A percentile compares a stretch with the other conserved stretches of the same genome.
These are phyloP conservation scores for Tetracladium setigerum DNA, from an alignment of 495 filamentous ascomycete genomes.

Conservation along the genomic window DNA sequence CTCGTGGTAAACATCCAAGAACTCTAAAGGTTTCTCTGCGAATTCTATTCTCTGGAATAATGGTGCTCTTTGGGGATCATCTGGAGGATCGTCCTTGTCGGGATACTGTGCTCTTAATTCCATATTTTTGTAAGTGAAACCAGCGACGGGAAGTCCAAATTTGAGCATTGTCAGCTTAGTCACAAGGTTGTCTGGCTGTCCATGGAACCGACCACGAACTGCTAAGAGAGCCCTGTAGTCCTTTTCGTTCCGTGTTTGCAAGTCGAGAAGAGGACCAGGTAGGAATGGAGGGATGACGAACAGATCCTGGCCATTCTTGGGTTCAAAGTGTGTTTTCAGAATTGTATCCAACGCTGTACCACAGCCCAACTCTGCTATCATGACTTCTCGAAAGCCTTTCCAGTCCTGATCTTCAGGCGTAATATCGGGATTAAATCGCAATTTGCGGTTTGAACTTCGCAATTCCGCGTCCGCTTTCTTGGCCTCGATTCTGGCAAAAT, in stretches of 20 bases:
- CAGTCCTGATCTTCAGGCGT: background rate
- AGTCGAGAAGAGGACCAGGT: slow-evolving; percentile 3
- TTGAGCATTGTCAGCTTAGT: slow-evolving; percentile 21
- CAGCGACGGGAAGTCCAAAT: slow-evolving; percentile 19
- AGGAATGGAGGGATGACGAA: slow-evolving; percentile 4
- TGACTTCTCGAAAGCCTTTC: background rate
- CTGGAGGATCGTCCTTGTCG: slow-evolving; percentile 5
- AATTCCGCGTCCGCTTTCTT: background rate
- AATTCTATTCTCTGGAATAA: slow-evolving; percentile 13
- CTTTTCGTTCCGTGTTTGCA: slow-evolving; percentile 7
- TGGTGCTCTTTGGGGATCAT: slow-evolving; percentile 5
- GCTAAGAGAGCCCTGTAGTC: slow-evolving; percentile 8
- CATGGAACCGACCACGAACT: background rate
- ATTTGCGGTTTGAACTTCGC: background rate
- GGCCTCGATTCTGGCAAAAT: background rate
- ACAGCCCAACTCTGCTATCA: background rate
- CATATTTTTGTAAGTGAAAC: slow-evolving; percentile 14
- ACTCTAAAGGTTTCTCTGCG: slow-evolving; percentile 21
- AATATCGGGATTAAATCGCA: slow-evolving; percentile 1
- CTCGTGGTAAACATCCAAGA: slow-evolving; percentile 19
- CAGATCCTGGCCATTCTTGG: slow-evolving; percentile 1
- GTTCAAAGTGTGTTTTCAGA: slow-evolving; percentile 15
- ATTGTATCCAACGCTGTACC: background rate
- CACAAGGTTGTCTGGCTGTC: slow-evolving; percentile 5
- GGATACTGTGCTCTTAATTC: background rate